Evolutionary conservation across 257 asterid species (phyloP).

Genomic region (Solanum appendiculatum): DNA sequence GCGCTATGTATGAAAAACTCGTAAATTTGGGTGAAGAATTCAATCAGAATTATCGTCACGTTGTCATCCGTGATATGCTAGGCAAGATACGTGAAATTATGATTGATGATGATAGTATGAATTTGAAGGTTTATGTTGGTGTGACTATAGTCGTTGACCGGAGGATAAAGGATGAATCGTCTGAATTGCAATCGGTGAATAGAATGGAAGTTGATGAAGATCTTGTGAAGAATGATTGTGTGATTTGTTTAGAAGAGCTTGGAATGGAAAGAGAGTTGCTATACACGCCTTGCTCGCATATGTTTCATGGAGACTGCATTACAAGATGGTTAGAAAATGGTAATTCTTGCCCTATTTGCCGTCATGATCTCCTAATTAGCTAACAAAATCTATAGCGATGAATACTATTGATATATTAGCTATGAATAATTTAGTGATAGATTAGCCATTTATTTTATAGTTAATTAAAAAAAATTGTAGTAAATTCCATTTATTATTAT

Average conservation of each 20-base stretch:
- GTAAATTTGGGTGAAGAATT: not conserved
- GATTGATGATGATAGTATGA: no score
- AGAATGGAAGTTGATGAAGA: not conserved
- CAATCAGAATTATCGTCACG: no score
- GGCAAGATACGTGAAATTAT: no score
- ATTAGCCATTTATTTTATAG: not conserved
- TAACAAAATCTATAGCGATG: not conserved
- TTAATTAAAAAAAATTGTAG: no score
- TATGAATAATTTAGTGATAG: not conserved
- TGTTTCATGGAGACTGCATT: not conserved
- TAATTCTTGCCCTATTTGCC: not conserved
- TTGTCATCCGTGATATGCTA: not conserved
- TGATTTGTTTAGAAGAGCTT: not conserved
- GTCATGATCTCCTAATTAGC: not conserved
- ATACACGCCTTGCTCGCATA: not conserved
- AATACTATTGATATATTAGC: not conserved
- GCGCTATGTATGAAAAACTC: not conserved
- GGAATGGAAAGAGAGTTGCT: not conserved
- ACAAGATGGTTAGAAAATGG: not conserved
- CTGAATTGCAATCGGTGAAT: not conserved
- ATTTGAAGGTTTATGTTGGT: not conserved
- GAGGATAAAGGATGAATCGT: not conserved
- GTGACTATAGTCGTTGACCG: not conserved
- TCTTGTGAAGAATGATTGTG: not conserved
- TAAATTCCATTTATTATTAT: not conserved